Evolutionary conservation across 495 filamentous ascomycete genomes (phyloP), one percentile per base, ranked within the genome.

Genomic region (Xylaria cubensis): DNA sequence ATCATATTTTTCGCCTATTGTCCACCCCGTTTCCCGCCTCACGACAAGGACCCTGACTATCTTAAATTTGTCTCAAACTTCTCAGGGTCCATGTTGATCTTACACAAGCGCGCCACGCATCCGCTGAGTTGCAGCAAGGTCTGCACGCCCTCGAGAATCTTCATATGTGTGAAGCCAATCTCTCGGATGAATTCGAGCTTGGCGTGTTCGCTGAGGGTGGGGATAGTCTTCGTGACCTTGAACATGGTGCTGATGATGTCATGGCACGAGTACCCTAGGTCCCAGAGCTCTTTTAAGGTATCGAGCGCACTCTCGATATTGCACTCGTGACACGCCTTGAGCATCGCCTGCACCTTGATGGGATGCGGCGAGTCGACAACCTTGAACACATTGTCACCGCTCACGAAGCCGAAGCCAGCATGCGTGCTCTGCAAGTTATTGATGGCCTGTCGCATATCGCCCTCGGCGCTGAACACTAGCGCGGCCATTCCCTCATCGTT

Each of bases 161-260:
- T 93, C 96, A 99, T 99, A 78, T 99, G 96, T 19, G 97, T 97
- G 80, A 99, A 99, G 19, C 96, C 96, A 80, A 99, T 98, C 82
- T 98, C 97, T 80, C 92, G 93, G 76, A 98, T 97, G 74, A 99
- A 98, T 78, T 97, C 94, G 67, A 99, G 83, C 82, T 97, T 96
- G 26, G 93, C 87, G 81, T 98, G 94, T 83, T 99, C 96, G 64
- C 93, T 95, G 55, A 99, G 84, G 2, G 90, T 91, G 1, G 92
- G 90, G 55, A 97, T 92, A 5, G 94, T 96, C 84, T 99, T 99
- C 26, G 97, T 98, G 68, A 99, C 96, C 76, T 91, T 90, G 83
- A 99, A 99, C 96, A 99, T 99, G 32, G 95, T 98, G 79, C 92
- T 94, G 77, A 99, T 95, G 73, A 99, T 97, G 78, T 99, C 96